These are phyloP conservation scores for Trichoderma harzianum DNA, from an alignment of 2,329 filamentous ascomycete genomes.

Conservation along the genomic window DNA sequence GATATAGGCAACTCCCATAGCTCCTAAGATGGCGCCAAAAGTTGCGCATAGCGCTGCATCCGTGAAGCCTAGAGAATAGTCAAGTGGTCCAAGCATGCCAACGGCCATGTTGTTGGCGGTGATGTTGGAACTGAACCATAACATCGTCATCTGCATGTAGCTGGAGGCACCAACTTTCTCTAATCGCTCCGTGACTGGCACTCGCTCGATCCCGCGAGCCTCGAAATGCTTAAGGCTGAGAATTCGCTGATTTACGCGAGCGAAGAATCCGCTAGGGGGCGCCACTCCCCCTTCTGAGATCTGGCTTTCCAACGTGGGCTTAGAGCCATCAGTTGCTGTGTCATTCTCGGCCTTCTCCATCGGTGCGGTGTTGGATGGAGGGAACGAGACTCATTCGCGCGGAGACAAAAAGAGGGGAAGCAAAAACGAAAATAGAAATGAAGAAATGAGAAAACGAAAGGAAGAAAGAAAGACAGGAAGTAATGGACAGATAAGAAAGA, in stretches of 20 bases:
- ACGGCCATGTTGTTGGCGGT: slow-evolving; percentile 56
- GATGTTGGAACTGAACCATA: slow-evolving; percentile 45
- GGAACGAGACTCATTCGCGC: background rate
- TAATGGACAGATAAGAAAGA: background rate
- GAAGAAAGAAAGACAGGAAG: background rate
- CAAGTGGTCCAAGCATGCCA: slow-evolving; percentile 63
- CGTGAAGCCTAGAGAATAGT: slow-evolving; percentile 68
- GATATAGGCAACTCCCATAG: slow-evolving; percentile 71
- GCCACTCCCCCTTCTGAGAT: background rate
- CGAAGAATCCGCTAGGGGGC: background rate
- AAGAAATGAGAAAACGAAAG: background rate
- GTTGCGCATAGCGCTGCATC: slow-evolving; percentile 70
- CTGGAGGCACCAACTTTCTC: slow-evolving; percentile 31
- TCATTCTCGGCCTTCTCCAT: background rate
- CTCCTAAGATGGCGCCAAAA: slow-evolving; percentile 73
- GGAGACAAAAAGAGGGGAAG: background rate
- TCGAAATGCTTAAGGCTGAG: slow-evolving; percentile 37
- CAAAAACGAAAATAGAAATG: background rate
- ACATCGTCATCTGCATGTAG: slow-evolving; percentile 39
- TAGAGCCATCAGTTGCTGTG: background rate
- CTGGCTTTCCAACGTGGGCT: background rate
- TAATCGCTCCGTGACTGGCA: slow-evolving; percentile 34
- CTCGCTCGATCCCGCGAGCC: slow-evolving; percentile 39
- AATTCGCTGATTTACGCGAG: slow-evolving; percentile 26
- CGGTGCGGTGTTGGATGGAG: background rate